Conservation (phyloP, 208 protist genomes). For the Balamuthia mandrillaris region DNA sequence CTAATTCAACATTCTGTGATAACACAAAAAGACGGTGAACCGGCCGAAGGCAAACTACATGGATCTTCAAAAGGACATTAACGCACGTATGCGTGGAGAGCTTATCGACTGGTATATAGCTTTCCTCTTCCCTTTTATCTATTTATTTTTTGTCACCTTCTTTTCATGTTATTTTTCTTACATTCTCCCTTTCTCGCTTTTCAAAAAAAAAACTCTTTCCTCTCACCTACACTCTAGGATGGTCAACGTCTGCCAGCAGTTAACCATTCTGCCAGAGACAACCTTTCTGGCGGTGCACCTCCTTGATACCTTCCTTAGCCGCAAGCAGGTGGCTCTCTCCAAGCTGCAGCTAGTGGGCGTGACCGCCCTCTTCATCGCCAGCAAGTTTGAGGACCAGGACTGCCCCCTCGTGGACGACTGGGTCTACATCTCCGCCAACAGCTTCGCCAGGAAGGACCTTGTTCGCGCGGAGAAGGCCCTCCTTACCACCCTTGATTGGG, state of each 20-base stretch:
- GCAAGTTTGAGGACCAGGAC: slow-evolving; percentile 37
- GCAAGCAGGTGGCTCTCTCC: not conserved
- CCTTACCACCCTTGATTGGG: slow-evolving; percentile 13
- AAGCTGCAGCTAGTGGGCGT: slow-evolving; percentile 38
- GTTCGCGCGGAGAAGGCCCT: slow-evolving; percentile 20
- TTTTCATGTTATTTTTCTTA: too few species aligned
- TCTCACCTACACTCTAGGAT: slow-evolving; percentile 65
- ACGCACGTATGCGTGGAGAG: too few species aligned
- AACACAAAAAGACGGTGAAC: too few species aligned
- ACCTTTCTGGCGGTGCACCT: not conserved
- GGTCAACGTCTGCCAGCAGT: slow-evolving; percentile 36
- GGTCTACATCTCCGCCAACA: slow-evolving; percentile 18
- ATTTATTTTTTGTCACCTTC: too few species aligned
- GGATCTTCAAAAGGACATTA: too few species aligned
- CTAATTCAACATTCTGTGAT: too few species aligned
- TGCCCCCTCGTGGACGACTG: slow-evolving; percentile 38
- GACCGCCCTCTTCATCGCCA: slow-evolving; percentile 22
- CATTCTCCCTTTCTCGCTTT: too few species aligned
- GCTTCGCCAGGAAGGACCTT: slow-evolving; percentile 13
- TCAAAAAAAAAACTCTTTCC: slow-evolving; percentile 69
- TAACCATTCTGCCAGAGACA: not conserved
- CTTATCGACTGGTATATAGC: too few species aligned
- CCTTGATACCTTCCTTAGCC: not conserved
- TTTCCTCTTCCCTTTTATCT: too few species aligned
- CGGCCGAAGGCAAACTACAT: too few species aligned